A percentile compares a stretch with the other conserved stretches of the same genome.
Conservation (phyloP, 164 flowering plant genomes). For the Annona squamosa region DNA sequence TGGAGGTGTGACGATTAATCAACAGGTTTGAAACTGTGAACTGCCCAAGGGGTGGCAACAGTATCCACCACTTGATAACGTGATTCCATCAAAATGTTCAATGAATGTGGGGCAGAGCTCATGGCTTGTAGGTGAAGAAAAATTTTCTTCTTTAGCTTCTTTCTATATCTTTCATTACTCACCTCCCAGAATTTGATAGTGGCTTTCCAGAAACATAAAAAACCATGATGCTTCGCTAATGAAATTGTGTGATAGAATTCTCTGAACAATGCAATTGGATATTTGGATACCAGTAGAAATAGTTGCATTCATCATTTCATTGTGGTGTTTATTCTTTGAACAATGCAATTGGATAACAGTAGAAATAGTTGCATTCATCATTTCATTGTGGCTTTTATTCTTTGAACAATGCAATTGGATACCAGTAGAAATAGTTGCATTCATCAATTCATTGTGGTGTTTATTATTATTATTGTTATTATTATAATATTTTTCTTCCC, state of each 20-base stretch:
- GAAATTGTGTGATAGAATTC: background rate
- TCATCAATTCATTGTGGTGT: background rate
- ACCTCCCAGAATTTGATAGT: background rate
- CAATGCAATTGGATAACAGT: background rate
- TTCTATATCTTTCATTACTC: background rate
- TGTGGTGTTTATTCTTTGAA: background rate
- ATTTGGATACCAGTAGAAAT: background rate
- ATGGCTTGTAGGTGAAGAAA: background rate
- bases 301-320: background rate
- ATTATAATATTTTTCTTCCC: too few species aligned
- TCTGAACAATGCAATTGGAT: background rate
- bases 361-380: background rate
- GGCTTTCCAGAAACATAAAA: background rate
- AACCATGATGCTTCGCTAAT: too few species aligned
- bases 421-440: background rate
- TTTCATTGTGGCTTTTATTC: background rate
- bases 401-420: background rate
- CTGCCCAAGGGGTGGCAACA: too few species aligned
- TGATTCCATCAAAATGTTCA: too few species aligned
- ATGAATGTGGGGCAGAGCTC: too few species aligned
- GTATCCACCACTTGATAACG: too few species aligned
- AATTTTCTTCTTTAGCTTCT: too few species aligned
- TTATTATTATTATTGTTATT: background rate
- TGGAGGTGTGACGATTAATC: too few species aligned
- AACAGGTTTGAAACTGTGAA: too few species aligned